A percentile compares a stretch with the other conserved stretches of the same genome.
phyloP scores from a whole-genome alignment of 2,329 filamentous ascomycete genomes.

The Graphilbum fragrans region DNA sequence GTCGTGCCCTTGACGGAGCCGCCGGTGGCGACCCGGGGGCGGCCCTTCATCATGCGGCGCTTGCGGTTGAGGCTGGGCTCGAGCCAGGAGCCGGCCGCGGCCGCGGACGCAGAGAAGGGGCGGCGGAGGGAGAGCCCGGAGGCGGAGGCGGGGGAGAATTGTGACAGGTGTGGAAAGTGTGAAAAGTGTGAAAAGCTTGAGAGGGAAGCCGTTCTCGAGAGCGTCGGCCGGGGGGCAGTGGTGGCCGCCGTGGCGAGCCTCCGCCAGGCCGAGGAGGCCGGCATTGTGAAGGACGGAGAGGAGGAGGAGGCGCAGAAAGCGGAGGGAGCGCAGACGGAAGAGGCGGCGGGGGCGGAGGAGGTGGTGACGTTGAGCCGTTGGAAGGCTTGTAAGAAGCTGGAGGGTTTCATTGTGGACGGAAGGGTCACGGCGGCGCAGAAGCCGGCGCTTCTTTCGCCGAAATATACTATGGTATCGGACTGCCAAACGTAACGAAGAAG shows the following conservation, averaged over 20 bases:
- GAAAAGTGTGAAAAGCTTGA: not conserved
- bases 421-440: not conserved
- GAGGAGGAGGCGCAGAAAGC: not conserved
- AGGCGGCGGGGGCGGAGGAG: constrained; percentile 26
- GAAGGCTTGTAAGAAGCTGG: constrained; percentile 33
- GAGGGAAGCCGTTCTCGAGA: not conserved
- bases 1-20: constrained; percentile 89
- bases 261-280: not conserved
- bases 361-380: constrained; percentile 30
- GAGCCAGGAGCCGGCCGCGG: constrained; percentile 61
- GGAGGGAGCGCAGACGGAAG: constrained; percentile 12
- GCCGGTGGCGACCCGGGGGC: constrained; percentile 77
- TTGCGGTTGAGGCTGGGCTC: constrained; percentile 64
- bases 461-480: too few species aligned
- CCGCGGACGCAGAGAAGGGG: constrained; percentile 60
- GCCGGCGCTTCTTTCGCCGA: too few species aligned
- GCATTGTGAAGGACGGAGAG: not conserved
- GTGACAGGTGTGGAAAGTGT: not conserved
- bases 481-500: too few species aligned
- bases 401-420: not conserved
- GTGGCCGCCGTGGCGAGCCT: not conserved
- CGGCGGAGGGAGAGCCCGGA: constrained; percentile 28
- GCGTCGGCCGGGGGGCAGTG: not conserved
- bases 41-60: constrained; percentile 83
- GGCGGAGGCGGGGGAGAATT: constrained; percentile 4